Percentiles rank a stretch among this genome's conserved stretches.
Evolutionary conservation across 2,329 filamentous ascomycete genomes (phyloP).

Genomic region (Aaosphaeria pasadenensis): DNA sequence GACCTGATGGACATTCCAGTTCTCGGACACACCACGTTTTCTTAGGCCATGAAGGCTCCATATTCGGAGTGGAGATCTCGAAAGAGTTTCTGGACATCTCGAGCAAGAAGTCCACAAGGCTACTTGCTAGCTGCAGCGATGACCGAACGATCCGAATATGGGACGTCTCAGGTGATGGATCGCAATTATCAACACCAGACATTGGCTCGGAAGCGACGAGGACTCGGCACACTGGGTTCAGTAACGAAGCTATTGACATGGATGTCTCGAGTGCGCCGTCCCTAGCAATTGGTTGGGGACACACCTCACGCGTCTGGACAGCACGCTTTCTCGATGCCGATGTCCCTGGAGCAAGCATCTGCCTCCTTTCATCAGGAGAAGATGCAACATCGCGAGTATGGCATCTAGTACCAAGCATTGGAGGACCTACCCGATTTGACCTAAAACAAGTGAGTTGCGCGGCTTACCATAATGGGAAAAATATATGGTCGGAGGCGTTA

Average conservation of each 20-base stretch:
- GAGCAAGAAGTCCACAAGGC: conserved; percentile 46
- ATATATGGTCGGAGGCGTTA: conserved; percentile 68
- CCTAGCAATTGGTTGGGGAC: conserved; percentile 76
- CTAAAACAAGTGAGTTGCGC: conserved; percentile 57
- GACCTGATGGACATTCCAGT: conserved; percentile 4
- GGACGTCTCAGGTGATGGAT: conserved; percentile 58
- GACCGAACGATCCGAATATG: conserved; percentile 87
- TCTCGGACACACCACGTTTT: conserved; percentile 55
- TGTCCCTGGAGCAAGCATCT: conserved; percentile 35
- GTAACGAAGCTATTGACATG: conserved; percentile 25
- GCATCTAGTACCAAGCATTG: conserved; percentile 38
- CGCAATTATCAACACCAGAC: conserved; percentile 20
- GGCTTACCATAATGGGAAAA: conserved; percentile 76
- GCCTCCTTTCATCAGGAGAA: conserved; percentile 76
- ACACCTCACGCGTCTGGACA: conserved; percentile 86
- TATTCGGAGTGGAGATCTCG: conserved; percentile 86
- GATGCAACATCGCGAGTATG: conserved; percentile 76
- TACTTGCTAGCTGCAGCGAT: conserved; percentile 93
- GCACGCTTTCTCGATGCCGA: conserved; percentile 60
- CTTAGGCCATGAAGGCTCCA: conserved; percentile 80
- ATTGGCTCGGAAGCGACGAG: conserved; percentile 14
- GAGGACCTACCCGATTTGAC: conserved; percentile 12
- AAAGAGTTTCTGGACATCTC: conserved; percentile 14
- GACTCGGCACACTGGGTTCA: conserved; percentile 45
- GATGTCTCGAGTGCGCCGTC: conserved; percentile 28